A percentile compares a stretch with the other conserved stretches of the same genome.
Conservation (phyloP, 805 yeast genomes). For the Candida glaebosa region DNA sequence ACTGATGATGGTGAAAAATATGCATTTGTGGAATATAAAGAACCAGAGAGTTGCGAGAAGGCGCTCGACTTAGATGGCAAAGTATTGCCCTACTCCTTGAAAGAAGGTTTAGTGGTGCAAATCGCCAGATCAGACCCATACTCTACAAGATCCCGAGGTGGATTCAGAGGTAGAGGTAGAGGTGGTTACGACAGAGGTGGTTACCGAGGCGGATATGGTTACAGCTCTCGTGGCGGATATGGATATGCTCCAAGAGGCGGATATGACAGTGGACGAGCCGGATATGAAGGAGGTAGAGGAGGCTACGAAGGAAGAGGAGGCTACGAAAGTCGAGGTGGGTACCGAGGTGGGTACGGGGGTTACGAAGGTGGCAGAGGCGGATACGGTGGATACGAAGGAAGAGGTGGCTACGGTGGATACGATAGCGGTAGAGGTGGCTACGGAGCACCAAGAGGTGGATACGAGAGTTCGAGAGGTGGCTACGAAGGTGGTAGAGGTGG, state of each 20-base stretch:
- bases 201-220: slow-evolving; percentile 26
- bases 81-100: slow-evolving; percentile 38
- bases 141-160: slow-evolving; percentile 34
- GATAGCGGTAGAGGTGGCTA: slow-evolving; percentile 11
- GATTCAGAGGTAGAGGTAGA: slow-evolving; percentile 26
- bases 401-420: slow-evolving; percentile 9
- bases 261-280: slow-evolving; percentile 19
- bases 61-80: slow-evolving; percentile 49
- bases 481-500: slow-evolving; percentile 15
- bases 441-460: slow-evolving; percentile 7
- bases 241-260: slow-evolving; percentile 18
- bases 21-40: slow-evolving; percentile 61
- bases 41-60: slow-evolving; percentile 49
- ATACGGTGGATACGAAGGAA: slow-evolving; percentile 10
- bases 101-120: slow-evolving; percentile 47
- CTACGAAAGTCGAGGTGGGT: slow-evolving; percentile 14
- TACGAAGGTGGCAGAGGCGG: slow-evolving; percentile 12
- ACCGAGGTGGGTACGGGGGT: slow-evolving; percentile 20
- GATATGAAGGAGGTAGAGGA: slow-evolving; percentile 13
- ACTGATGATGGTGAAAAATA: slow-evolving; percentile 56
- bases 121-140: slow-evolving; percentile 56
- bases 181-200: slow-evolving; percentile 12
- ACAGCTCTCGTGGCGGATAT: slow-evolving; percentile 19
- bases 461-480: slow-evolving; percentile 16
- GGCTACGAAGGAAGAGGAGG: slow-evolving; percentile 8